A percentile compares a stretch with the other conserved stretches of the same genome.
phyloP scores from a whole-genome alignment of 2,329 filamentous ascomycete species.

The Huntiella moniliformis region DNA sequence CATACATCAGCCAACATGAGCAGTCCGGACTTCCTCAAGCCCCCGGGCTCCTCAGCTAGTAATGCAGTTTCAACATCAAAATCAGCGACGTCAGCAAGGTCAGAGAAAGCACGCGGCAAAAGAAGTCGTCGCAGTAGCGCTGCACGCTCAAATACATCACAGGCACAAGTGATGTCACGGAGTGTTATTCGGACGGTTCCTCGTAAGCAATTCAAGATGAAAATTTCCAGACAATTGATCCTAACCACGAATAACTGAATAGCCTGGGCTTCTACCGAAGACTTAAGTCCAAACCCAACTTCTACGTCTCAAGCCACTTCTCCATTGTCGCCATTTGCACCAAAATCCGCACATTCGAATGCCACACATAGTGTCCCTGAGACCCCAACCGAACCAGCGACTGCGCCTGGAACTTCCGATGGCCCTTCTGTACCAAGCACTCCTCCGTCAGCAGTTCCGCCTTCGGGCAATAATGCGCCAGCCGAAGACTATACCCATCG shows the following conservation, averaged over 20 bases:
- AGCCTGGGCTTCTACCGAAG: not conserved
- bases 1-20: constrained; percentile 3
- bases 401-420: constrained; percentile 19
- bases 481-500: constrained; percentile 20
- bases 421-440: constrained; percentile 14
- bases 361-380: constrained; percentile 16
- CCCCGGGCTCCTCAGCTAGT: constrained; percentile 10
- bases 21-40: constrained; percentile 8
- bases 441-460: constrained; percentile 20
- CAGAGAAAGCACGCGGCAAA: constrained; percentile 2
- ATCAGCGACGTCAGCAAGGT: not conserved
- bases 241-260: not conserved
- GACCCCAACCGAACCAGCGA: constrained; percentile 19
- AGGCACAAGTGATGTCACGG: constrained; percentile 4
- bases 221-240: constrained; percentile 12
- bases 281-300: not conserved
- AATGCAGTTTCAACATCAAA: constrained; percentile 6
- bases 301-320: not conserved
- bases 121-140: constrained; percentile 8
- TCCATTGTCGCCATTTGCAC: not conserved
- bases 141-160: not conserved
- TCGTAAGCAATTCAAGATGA: constrained; percentile 11
- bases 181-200: constrained; percentile 9
- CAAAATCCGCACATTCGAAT: not conserved
- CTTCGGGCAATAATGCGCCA: constrained; percentile 26